Percentiles rank a stretch among this genome's conserved stretches.
phyloP scores from a whole-genome alignment of 1,284 basidiomycete genomes.

The Boletellus deceptivus region DNA sequence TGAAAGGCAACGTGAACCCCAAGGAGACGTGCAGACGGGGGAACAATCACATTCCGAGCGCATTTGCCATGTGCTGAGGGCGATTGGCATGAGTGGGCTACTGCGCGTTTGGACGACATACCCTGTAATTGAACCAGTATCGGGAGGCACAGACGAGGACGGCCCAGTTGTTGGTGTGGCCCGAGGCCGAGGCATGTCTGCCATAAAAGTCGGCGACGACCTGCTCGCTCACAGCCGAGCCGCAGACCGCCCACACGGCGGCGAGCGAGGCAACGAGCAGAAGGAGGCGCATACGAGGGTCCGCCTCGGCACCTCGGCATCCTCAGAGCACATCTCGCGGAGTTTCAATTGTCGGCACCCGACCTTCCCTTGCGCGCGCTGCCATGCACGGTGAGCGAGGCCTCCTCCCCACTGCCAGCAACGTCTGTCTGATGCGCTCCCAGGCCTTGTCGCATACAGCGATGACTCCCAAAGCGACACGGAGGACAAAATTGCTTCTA shows the following conservation, averaged over 20 bases:
- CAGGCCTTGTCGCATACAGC: slow-evolving; percentile 65
- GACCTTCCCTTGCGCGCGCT: slow-evolving; percentile 7
- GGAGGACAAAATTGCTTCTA: slow-evolving; percentile 42
- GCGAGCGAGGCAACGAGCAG: slow-evolving; percentile 25
- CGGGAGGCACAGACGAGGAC: slow-evolving; percentile 92
- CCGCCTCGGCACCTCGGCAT: slow-evolving; percentile 29
- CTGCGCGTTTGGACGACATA: slow-evolving; percentile 40
- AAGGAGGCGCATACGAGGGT: slow-evolving; percentile 35
- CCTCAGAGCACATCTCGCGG: slow-evolving; percentile 12
- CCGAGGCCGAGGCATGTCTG: slow-evolving; percentile 37
- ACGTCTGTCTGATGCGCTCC: slow-evolving; percentile 8
- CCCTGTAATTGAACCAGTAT: slow-evolving; percentile 99
- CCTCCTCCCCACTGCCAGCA: neutral
- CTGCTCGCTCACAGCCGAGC: slow-evolving; percentile 25
- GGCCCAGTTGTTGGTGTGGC: slow-evolving; percentile 98
- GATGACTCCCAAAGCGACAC: slow-evolving; percentile 62
- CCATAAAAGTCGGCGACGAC: slow-evolving; percentile 31
- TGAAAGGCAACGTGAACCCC: neutral
- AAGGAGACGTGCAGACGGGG: neutral
- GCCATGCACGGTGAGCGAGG: slow-evolving; percentile 42
- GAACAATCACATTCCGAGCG: slow-evolving; percentile 81
- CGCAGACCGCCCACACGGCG: slow-evolving; percentile 32
- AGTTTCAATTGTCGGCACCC: slow-evolving; percentile 20
- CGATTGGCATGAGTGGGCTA: neutral
- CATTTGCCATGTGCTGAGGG: slow-evolving; percentile 92